Evolutionary conservation across 2,329 filamentous ascomycete species (phyloP).

Genomic region (Drechslerella coelobrocha): DNA sequence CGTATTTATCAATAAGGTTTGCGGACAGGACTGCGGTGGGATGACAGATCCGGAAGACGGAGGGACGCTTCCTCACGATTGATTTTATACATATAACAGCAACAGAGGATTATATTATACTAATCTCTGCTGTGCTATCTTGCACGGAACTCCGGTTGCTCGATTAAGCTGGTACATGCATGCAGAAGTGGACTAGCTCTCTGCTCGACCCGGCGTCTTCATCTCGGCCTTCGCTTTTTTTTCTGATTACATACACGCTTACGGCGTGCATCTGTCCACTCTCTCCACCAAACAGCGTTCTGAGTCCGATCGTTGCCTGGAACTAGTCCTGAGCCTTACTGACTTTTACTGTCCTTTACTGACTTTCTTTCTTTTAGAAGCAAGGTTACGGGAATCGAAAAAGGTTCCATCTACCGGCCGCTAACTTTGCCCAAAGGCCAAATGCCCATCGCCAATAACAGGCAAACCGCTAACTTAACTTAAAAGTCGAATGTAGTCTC

Average conservation of each 20-base stretch:
- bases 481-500: background rate
- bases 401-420: slow-evolving; percentile 2
- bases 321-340: background rate
- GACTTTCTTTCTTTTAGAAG: background rate
- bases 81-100: slow-evolving; percentile 1
- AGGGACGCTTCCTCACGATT: slow-evolving; percentile 9
- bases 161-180: background rate
- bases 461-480: background rate
- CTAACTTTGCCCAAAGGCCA: background rate
- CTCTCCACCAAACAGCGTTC: background rate
- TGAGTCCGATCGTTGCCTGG: background rate
- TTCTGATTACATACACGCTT: slow-evolving; percentile 50
- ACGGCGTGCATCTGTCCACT: slow-evolving; percentile 22
- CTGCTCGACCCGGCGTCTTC: background rate
- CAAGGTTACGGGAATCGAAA: too few relatives aligned
- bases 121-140: background rate
- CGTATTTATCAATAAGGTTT: slow-evolving; percentile 23
- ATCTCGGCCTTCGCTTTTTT: background rate
- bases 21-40: slow-evolving; percentile 5
- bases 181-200: background rate
- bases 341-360: background rate
- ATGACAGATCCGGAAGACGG: slow-evolving; percentile 44
- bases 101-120: too few relatives aligned
- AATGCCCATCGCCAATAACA: background rate
- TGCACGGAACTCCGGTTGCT: slow-evolving; percentile 38